A percentile compares a stretch with the other conserved stretches of the same genome.
These are phyloP conservation scores for Zymoseptoria ardabiliae DNA, from an alignment of 2,329 filamentous ascomycete genomes.

Conservation along the genomic window DNA sequence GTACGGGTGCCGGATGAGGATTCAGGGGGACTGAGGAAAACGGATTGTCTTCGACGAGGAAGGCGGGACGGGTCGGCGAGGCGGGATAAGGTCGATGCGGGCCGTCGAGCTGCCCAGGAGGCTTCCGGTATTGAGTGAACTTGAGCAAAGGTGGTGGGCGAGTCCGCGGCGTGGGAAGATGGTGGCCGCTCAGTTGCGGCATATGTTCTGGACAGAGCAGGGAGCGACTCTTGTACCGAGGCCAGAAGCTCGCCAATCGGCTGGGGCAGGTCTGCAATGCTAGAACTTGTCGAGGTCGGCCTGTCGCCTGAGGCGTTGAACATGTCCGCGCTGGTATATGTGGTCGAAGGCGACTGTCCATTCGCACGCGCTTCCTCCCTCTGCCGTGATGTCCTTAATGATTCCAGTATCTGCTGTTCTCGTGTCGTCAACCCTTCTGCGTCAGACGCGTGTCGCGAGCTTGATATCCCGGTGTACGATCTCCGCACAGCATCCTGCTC, in stretches of 20 bases:
- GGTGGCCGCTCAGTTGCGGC: conserved; percentile 11
- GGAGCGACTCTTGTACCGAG: conserved; percentile 22
- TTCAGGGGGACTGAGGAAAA: conserved; percentile 30
- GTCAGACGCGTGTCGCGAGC: conserved; percentile 23
- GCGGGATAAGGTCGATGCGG: conserved; percentile 5
- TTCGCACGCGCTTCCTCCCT: conserved; percentile 36
- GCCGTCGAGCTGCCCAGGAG: conserved; percentile 5
- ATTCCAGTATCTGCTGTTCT: conserved; percentile 41
- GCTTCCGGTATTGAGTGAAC: conserved; percentile 11
- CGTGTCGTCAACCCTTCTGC: conserved; percentile 39
- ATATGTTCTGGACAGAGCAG: conserved; percentile 23
- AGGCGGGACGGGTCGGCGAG: conserved; percentile 18
- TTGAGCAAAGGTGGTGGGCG: conserved; percentile 7
- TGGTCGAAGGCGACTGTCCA: conserved; percentile 35
- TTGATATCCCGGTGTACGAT: conserved; percentile 5
- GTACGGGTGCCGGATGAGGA: conserved; percentile 7
- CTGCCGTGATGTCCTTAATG: conserved; percentile 38
- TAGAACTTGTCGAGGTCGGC: conserved; percentile 9
- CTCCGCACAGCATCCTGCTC: background rate
- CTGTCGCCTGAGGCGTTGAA: conserved; percentile 16
- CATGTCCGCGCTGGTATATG: conserved; percentile 33
- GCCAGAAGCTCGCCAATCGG: conserved; percentile 22
- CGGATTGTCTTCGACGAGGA: conserved; percentile 35
- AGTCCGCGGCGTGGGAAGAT: conserved; percentile 4
- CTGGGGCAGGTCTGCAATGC: conserved; percentile 11